Percentiles rank a stretch among this genome's conserved stretches.
Conservation (phyloP, 805 yeast genomes). For the Candida tibetensis region DNA sequence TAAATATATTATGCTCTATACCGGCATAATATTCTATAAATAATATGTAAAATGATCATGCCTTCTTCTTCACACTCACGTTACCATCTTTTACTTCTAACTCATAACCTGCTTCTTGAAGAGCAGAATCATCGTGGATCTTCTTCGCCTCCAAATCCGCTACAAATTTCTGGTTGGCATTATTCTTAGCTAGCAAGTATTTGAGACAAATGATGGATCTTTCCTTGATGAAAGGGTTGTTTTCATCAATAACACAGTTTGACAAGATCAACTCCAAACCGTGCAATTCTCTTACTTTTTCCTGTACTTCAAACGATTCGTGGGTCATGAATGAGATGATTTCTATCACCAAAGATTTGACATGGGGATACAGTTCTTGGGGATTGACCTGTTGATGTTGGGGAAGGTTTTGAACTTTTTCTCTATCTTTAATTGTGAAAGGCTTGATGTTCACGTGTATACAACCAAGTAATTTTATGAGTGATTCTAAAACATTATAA, state of each 20-base stretch:
- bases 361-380: conserved; percentile 43
- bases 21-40: no score
- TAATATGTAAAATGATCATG: no score
- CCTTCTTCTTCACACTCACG: conserved; percentile 47
- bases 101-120: conserved; percentile 71
- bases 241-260: conserved; percentile 79
- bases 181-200: conserved; percentile 62
- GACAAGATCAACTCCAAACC: conserved; percentile 73
- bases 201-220: conserved; percentile 76
- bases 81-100: conserved; percentile 72
- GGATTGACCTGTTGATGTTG: conserved; percentile 15
- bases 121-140: conserved; percentile 53
- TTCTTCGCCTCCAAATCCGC: conserved; percentile 73
- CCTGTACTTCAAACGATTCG: conserved; percentile 58
- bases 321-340: conserved; percentile 57
- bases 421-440: conserved; percentile 12
- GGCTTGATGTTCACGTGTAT: conserved; percentile 39
- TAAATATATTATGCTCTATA: no score
- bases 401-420: conserved; percentile 25
- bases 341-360: conserved; percentile 66
- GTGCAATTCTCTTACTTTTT: conserved; percentile 57
- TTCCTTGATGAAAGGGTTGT: conserved; percentile 87
- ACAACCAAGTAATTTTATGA: conserved; percentile 36
- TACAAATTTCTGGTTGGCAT: conserved; percentile 72
- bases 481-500: conserved; percentile 32